phyloP scores from a whole-genome alignment of 2,329 filamentous ascomycete species.

The Rhinocladiella mackenziei region DNA sequence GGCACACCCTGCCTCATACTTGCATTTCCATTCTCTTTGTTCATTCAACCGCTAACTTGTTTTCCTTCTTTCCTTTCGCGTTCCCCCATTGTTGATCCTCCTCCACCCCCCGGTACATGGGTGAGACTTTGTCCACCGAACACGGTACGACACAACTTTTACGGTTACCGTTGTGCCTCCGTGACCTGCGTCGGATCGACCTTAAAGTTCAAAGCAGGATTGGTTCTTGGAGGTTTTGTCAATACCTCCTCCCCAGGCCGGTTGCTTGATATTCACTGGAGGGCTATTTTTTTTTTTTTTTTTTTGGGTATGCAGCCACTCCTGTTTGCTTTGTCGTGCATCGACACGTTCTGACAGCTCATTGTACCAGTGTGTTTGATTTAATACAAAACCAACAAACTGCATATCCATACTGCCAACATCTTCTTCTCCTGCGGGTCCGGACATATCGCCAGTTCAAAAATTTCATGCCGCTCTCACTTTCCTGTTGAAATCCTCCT shows the following conservation, averaged over 20 bases:
- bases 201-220: neutral
- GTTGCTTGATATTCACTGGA: too few relatives aligned
- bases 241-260: too few relatives aligned
- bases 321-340: neutral
- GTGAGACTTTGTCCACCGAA: too few relatives aligned
- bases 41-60: too few relatives aligned
- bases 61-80: too few relatives aligned
- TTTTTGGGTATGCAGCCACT: constrained; percentile 4
- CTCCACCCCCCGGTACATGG: neutral
- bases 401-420: constrained; percentile 5
- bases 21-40: too few relatives aligned
- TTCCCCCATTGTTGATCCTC: constrained; percentile 1
- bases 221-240: neutral
- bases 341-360: constrained; percentile 2
- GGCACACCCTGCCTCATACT: too few relatives aligned
- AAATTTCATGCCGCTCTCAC: neutral
- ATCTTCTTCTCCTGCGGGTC: constrained; percentile 9
- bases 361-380: constrained; percentile 2
- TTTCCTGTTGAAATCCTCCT: neutral
- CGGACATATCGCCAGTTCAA: too few relatives aligned
- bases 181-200: neutral
- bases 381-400: too few relatives aligned
- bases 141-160: too few relatives aligned
- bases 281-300: too few relatives aligned
- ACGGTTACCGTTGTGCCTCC: neutral